Evolutionary conservation across 2,329 filamentous ascomycete species (phyloP).

Genomic region (Stagonosporopsis cucurbitacearum): DNA sequence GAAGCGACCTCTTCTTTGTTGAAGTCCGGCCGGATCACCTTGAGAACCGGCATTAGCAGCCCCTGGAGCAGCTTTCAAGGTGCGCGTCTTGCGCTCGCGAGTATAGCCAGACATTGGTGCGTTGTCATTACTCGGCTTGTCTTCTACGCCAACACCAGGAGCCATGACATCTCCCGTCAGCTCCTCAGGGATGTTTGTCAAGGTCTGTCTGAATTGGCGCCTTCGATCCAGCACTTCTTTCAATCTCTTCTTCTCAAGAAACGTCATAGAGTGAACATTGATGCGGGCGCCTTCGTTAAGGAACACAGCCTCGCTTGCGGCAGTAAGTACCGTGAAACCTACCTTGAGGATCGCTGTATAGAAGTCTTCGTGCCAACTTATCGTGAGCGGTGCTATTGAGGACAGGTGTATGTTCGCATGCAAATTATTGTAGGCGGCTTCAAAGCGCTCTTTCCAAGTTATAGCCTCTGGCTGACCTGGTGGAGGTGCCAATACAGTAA

Average conservation of each 20-base stretch:
- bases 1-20: constrained; percentile 81
- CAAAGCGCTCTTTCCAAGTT: constrained; percentile 66
- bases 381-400: constrained; percentile 67
- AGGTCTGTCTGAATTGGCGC: constrained; percentile 46
- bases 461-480: constrained; percentile 54
- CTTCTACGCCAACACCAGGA: constrained; percentile 38
- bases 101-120: constrained; percentile 61
- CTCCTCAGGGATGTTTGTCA: constrained; percentile 51
- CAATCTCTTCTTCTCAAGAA: constrained; percentile 87
- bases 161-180: constrained; percentile 52
- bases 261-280: constrained; percentile 77
- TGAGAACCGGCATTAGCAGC: constrained; percentile 37
- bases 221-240: constrained; percentile 71
- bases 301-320: constrained; percentile 94
- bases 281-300: constrained; percentile 86
- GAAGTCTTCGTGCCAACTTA: constrained; percentile 91
- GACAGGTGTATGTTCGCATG: constrained; percentile 89
- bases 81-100: constrained; percentile 69
- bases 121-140: constrained; percentile 46
- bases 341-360: constrained; percentile 88
- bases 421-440: constrained; percentile 82
- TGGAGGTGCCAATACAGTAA: constrained; percentile 75
- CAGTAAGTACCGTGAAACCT: constrained; percentile 87
- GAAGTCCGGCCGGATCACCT: constrained; percentile 75
- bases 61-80: constrained; percentile 33